Evolutionary conservation across 2,329 filamentous ascomycete genomes (phyloP).

Genomic region (Xylaria sp.): DNA sequence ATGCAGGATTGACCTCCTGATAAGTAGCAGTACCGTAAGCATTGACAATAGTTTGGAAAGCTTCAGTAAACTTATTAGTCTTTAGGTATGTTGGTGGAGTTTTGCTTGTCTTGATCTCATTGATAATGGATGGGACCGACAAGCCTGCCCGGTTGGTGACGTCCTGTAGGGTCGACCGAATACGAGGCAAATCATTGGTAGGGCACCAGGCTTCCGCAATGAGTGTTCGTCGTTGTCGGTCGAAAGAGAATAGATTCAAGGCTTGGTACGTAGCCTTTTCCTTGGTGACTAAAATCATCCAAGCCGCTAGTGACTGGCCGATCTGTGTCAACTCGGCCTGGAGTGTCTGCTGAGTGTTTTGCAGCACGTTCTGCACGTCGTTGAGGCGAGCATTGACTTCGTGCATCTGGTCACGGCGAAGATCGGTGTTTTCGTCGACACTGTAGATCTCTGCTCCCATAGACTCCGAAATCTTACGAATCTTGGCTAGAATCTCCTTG

Average conservation of each 20-base stretch:
- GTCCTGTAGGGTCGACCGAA: slow-evolving; percentile 93
- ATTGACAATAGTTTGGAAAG: slow-evolving; percentile 98
- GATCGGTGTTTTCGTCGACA: slow-evolving; percentile 96
- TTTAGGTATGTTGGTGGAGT: slow-evolving; percentile 97
- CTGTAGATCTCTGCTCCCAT: slow-evolving; percentile 95
- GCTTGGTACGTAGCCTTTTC: slow-evolving; percentile 98
- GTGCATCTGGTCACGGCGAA: slow-evolving; percentile 94
- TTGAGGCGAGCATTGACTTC: slow-evolving; percentile 95
- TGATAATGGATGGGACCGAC: slow-evolving; percentile 98
- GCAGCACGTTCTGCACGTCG: slow-evolving; percentile 90
- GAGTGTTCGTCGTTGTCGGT: slow-evolving; percentile 92
- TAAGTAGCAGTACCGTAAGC: slow-evolving; percentile 98
- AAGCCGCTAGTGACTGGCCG: slow-evolving; percentile 89
- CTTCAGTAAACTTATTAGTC: slow-evolving; percentile 98
- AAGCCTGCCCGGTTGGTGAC: slow-evolving; percentile 96
- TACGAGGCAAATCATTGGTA: slow-evolving; percentile 86
- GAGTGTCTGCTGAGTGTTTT: slow-evolving; percentile 94
- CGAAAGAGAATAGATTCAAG: slow-evolving; percentile 95
- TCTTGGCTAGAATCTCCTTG: slow-evolving; percentile 98
- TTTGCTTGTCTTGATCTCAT: slow-evolving; percentile 96
- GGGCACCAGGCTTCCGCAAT: slow-evolving; percentile 99
- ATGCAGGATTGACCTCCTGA: slow-evolving; percentile 93
- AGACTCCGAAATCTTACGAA: slow-evolving; percentile 98
- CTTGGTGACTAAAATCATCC: slow-evolving; percentile 98
- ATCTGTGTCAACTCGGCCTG: slow-evolving; percentile 95